Evolutionary conservation across 1,284 basidiomycete genomes (phyloP).

Genomic region (Ustilago loliicola): DNA sequence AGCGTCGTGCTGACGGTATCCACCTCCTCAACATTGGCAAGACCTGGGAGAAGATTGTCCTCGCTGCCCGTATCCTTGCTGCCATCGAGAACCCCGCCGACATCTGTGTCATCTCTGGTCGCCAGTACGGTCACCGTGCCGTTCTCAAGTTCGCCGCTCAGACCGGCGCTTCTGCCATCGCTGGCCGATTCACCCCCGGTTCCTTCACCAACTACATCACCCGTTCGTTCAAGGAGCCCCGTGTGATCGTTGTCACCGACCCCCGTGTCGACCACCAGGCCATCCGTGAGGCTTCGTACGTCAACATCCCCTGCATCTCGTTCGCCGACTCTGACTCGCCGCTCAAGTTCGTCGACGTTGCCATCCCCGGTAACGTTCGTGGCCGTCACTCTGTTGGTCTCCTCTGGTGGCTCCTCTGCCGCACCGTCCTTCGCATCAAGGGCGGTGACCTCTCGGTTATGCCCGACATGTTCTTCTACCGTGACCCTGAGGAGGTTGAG

Average conservation of each 20-base stretch:
- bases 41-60: constrained; percentile 95
- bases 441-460: constrained; percentile 97
- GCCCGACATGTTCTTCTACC: constrained; percentile 99
- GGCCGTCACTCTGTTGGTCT: constrained; percentile 95
- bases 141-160: constrained; percentile 98
- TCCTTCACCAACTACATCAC: constrained; percentile 98
- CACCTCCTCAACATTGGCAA: constrained; percentile 98
- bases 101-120: constrained; percentile 96
- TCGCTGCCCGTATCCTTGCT: constrained; percentile 70
- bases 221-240: constrained; percentile 99
- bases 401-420: constrained; percentile 98
- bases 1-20: constrained; percentile 96
- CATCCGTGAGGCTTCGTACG: constrained; percentile 98
- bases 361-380: constrained; percentile 99
- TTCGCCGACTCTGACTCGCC: constrained; percentile 98
- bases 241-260: constrained; percentile 97
- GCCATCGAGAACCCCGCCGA: constrained; percentile 95
- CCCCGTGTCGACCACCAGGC: constrained; percentile 99
- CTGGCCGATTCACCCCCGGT: constrained; percentile 98
- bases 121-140: constrained; percentile 98
- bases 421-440: constrained; percentile 95
- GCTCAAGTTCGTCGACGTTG: constrained; percentile 96
- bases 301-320: constrained; percentile 99
- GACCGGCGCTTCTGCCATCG: constrained; percentile 98
- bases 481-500: constrained; percentile 98